phyloP scores from a whole-genome alignment of 2,329 filamentous ascomycete genomes.

The Fusarium sp. region DNA sequence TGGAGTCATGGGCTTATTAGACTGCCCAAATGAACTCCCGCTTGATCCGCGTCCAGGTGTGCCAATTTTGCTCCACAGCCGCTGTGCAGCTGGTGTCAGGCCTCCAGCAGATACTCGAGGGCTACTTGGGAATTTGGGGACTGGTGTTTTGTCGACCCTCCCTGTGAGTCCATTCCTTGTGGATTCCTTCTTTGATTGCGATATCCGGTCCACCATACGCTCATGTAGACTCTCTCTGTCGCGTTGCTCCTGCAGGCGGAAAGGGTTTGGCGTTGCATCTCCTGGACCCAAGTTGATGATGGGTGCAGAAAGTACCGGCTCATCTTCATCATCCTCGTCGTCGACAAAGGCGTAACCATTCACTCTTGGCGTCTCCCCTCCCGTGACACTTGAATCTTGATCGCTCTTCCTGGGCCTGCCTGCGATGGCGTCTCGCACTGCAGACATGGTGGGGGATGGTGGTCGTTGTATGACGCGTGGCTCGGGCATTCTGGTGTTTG shows the following conservation, averaged over 20 bases:
- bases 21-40: constrained; percentile 50
- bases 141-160: constrained; percentile 68
- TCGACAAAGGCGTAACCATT: constrained; percentile 97
- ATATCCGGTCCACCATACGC: constrained; percentile 85
- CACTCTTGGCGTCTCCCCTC: constrained; percentile 84
- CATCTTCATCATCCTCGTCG: constrained; percentile 69
- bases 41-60: constrained; percentile 54
- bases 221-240: constrained; percentile 85
- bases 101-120: constrained; percentile 63
- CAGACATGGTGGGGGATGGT: constrained; percentile 84
- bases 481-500: constrained; percentile 81
- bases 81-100: constrained; percentile 79
- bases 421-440: constrained; percentile 84
- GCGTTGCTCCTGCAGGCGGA: constrained; percentile 79
- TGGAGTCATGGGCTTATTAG: constrained; percentile 54
- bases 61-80: constrained; percentile 71
- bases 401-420: constrained; percentile 73
- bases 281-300: constrained; percentile 68
- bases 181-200: constrained; percentile 74
- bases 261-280: constrained; percentile 79
- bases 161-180: constrained; percentile 69
- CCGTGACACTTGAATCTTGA: constrained; percentile 64
- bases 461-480: constrained; percentile 61
- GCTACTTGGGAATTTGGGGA: constrained; percentile 77
- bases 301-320: constrained; percentile 45